phyloP scores from a whole-genome alignment of 2,329 filamentous ascomycete genomes.

The Fusarium marasasianum region DNA sequence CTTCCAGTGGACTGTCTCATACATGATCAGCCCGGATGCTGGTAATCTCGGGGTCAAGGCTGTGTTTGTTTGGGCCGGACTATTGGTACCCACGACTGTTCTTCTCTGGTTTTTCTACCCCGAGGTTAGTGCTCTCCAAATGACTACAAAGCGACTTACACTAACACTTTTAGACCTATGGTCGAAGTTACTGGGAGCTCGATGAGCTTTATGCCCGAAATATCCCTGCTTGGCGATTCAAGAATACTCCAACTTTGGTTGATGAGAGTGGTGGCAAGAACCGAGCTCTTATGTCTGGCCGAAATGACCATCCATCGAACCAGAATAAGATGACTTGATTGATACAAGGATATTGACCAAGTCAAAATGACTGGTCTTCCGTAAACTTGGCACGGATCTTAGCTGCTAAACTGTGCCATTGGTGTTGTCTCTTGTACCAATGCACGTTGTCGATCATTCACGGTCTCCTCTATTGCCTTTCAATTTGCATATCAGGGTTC shows the following conservation, averaged over 20 bases:
- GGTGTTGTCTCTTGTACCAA: neutral
- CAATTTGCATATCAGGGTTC: neutral
- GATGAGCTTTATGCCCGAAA: conserved; percentile 15
- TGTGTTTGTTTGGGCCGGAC: conserved; percentile 18
- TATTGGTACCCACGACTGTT: conserved; percentile 5
- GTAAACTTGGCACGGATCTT: neutral
- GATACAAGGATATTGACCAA: neutral
- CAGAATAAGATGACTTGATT: neutral
- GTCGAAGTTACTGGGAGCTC: conserved; percentile 20
- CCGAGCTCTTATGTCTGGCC: neutral
- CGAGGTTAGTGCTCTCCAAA: neutral
- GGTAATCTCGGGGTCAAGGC: conserved; percentile 16
- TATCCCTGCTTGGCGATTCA: conserved; percentile 19
- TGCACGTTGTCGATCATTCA: neutral
- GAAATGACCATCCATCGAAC: neutral
- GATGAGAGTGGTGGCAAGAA: neutral
- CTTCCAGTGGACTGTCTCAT: neutral
- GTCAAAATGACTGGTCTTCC: too few relatives aligned
- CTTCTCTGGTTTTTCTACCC: conserved; percentile 6
- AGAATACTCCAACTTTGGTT: conserved; percentile 2
- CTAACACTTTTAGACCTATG: neutral
- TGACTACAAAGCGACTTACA: too few relatives aligned
- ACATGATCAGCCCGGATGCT: neutral
- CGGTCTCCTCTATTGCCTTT: too few relatives aligned
- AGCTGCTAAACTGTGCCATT: neutral